Conservation (phyloP, 1,284 basidiomycete species). For the Apiotrichum porosum region DNA sequence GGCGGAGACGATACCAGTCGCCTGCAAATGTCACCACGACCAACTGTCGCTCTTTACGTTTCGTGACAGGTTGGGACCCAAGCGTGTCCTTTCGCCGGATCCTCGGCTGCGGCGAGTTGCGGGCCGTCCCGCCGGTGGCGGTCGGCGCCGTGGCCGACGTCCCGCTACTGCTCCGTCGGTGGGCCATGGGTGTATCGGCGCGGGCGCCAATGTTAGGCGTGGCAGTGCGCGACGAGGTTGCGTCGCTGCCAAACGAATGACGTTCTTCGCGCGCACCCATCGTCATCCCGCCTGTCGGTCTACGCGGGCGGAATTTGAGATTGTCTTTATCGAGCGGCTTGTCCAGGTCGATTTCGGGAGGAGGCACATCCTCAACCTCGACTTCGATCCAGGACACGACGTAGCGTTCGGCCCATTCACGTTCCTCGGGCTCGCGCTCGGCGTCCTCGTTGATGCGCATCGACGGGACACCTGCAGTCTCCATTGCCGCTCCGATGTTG, state of each 20-base stretch:
- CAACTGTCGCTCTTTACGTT: constrained; percentile 62
- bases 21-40: constrained; percentile 80
- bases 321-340: neutral
- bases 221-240: constrained; percentile 23
- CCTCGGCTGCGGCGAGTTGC: too few relatives aligned
- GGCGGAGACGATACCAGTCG: constrained; percentile 83
- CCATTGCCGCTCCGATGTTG: constrained; percentile 46
- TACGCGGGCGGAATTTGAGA: neutral
- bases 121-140: neutral
- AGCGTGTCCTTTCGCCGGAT: neutral
- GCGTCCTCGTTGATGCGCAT: constrained; percentile 36
- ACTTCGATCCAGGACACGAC: constrained; percentile 76
- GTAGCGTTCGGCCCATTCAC: constrained; percentile 66
- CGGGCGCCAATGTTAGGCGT: constrained; percentile 18
- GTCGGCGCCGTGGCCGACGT: neutral
- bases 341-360: constrained; percentile 29
- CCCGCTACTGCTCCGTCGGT: too few relatives aligned
- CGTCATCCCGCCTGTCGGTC: neutral
- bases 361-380: constrained; percentile 50
- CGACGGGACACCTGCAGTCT: constrained; percentile 28
- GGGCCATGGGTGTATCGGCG: constrained; percentile 12
- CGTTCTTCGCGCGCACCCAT: constrained; percentile 28
- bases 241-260: constrained; percentile 22
- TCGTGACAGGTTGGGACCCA: neutral
- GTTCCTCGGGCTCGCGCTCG: constrained; percentile 58